Conservation (phyloP, 1,139 yeast species). For the Blastobotrys ciferrii region DNA sequence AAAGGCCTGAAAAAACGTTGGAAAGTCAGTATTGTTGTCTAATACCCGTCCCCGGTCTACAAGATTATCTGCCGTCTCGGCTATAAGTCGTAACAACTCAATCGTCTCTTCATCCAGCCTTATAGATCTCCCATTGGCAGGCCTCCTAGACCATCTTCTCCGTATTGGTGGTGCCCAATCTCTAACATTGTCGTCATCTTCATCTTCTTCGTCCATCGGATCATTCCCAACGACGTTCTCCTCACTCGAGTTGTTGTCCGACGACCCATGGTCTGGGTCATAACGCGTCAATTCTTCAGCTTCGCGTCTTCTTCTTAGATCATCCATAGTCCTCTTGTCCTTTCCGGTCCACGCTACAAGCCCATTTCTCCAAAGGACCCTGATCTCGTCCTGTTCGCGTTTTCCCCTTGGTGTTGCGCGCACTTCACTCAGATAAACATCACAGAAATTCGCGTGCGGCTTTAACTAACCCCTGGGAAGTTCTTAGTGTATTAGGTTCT, state of each 20-base stretch:
- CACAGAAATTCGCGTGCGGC: neutral
- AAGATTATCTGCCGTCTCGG: constrained; percentile 25
- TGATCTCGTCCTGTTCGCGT: neutral
- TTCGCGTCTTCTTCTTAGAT: neutral
- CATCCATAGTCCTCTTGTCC: neutral
- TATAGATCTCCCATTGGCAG: constrained; percentile 5
- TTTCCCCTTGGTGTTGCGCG: neutral
- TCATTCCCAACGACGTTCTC: constrained; percentile 2
- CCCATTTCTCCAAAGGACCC: neutral
- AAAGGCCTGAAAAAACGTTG: constrained; percentile 27
- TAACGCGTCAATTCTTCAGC: constrained; percentile 19
- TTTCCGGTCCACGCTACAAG: neutral
- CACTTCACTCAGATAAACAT: neutral
- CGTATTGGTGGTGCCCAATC: constrained; percentile 6
- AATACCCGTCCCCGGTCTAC: constrained; percentile 1
- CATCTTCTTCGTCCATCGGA: neutral
- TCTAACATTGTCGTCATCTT: constrained; percentile 2
- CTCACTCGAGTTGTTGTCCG: constrained; percentile 16
- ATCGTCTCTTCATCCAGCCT: constrained; percentile 17
- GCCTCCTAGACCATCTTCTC: constrained; percentile 10
- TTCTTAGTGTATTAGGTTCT: too few species aligned
- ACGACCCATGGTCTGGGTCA: constrained; percentile 17
- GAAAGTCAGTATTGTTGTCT: constrained; percentile 20
- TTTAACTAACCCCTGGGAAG: neutral
- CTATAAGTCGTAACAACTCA: constrained; percentile 25